Evolutionary conservation across 2,329 filamentous ascomycete genomes (phyloP).

Genomic region (Aspergillus ochraceus): DNA sequence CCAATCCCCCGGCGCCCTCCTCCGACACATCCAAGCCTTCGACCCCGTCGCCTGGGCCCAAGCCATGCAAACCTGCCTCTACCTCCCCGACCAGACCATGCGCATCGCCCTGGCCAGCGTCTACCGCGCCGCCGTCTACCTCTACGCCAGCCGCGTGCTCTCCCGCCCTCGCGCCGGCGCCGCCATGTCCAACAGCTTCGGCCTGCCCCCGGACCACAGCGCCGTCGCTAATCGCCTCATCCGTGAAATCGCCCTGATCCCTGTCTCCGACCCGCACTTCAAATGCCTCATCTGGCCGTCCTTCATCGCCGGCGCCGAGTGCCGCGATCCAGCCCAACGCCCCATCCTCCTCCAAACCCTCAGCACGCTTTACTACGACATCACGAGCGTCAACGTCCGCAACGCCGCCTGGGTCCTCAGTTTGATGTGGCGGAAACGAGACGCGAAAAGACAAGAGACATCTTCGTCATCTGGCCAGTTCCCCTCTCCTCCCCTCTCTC

Average conservation of each 20-base stretch:
- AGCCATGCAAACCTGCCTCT: constrained; percentile 40
- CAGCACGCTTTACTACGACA: constrained; percentile 33
- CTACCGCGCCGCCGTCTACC: constrained; percentile 42
- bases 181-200: constrained; percentile 24
- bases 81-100: constrained; percentile 48
- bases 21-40: constrained; percentile 41
- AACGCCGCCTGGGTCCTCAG: constrained; percentile 42
- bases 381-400: constrained; percentile 40
- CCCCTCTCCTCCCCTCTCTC: neutral
- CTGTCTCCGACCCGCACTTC: constrained; percentile 38
- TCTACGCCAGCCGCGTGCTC: constrained; percentile 41
- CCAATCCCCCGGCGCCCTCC: constrained; percentile 31
- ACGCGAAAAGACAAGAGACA: constrained; percentile 26
- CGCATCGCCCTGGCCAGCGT: constrained; percentile 49
- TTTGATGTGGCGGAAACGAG: constrained; percentile 42
- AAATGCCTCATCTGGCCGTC: constrained; percentile 47
- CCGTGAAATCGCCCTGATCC: constrained; percentile 37
- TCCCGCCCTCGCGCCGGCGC: constrained; percentile 27
- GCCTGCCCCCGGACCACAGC: constrained; percentile 31
- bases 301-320: constrained; percentile 46
- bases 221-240: constrained; percentile 33
- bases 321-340: constrained; percentile 31
- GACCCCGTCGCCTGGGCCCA: constrained; percentile 39
- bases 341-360: constrained; percentile 35
- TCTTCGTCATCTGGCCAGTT: no score